Percentiles rank a stretch among this genome's conserved stretches.
phyloP scores from a whole-genome alignment of 1,284 basidiomycete species.

The Apiotrichum akiyoshidainum region DNA sequence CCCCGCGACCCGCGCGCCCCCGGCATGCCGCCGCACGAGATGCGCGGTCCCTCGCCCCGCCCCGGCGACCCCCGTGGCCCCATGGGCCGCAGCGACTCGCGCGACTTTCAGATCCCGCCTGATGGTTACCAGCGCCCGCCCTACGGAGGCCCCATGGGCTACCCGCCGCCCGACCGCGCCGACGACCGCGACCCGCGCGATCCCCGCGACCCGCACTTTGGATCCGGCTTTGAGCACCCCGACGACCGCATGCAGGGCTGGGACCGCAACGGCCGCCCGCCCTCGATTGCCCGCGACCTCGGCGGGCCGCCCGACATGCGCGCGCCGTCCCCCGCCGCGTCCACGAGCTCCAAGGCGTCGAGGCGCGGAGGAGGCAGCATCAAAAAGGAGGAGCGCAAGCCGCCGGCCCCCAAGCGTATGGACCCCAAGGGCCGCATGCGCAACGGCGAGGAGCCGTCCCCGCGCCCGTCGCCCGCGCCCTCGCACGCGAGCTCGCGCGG shows the following conservation, averaged over 20 bases:
- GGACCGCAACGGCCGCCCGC: conserved; percentile 13
- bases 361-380: background rate
- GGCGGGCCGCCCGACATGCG: conserved; percentile 23
- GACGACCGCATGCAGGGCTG: conserved; percentile 3
- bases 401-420: background rate
- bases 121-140: background rate
- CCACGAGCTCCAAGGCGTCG: conserved; percentile 29
- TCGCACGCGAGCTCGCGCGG: conserved; percentile 4
- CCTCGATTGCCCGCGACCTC: conserved; percentile 14
- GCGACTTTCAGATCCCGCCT: conserved; percentile 1
- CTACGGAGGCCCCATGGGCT: conserved; percentile 1
- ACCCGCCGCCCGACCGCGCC: background rate
- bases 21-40: conserved; percentile 24
- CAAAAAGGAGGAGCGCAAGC: conserved; percentile 11
- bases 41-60: conserved; percentile 37
- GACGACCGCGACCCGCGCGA: background rate
- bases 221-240: conserved; percentile 8
- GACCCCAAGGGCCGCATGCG: conserved; percentile 2
- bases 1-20: conserved; percentile 6
- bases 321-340: conserved; percentile 37
- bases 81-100: background rate
- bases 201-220: conserved; percentile 4
- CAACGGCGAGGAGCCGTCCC: conserved; percentile 16
- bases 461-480: conserved; percentile 15
- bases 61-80: conserved; percentile 13